Conservation (phyloP, 2,329 filamentous ascomycete species). For the Seiridium cupressi region DNA sequence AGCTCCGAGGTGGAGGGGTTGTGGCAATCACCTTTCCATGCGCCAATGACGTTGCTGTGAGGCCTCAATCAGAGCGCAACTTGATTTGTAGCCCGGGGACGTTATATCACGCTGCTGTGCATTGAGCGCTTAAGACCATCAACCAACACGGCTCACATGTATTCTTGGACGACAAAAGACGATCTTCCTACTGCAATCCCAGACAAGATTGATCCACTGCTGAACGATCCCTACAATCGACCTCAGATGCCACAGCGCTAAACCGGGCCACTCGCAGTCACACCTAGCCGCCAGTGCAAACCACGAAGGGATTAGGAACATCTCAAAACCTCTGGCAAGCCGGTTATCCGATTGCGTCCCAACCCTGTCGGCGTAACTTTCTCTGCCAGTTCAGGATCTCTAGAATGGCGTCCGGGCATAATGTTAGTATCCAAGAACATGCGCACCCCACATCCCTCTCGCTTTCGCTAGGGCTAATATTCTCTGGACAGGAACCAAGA, state of each 20-base stretch:
- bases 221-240: neutral
- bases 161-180: neutral
- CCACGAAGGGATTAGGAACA: neutral
- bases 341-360: conserved; percentile 7
- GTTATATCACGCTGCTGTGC: neutral
- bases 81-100: neutral
- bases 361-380: conserved; percentile 11
- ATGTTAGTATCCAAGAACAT: conserved; percentile 28
- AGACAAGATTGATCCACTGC: neutral
- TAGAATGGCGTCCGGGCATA: conserved; percentile 43
- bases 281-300: neutral
- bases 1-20: neutral
- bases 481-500: conserved; percentile 54
- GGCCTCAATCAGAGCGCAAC: conserved; percentile 18
- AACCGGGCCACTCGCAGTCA: neutral
- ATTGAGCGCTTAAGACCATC: neutral
- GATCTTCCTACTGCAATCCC: neutral
- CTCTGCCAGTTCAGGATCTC: neutral
- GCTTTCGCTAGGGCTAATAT: neutral
- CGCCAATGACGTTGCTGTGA: conserved; percentile 27
- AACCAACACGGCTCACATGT: neutral
- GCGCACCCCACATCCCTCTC: neutral
- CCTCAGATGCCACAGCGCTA: conserved; percentile 1
- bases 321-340: conserved; percentile 1
- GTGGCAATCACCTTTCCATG: conserved; percentile 16